Conservation (phyloP, 2,329 filamentous ascomycete species). For the Chaetoscypha palmicola region DNA sequence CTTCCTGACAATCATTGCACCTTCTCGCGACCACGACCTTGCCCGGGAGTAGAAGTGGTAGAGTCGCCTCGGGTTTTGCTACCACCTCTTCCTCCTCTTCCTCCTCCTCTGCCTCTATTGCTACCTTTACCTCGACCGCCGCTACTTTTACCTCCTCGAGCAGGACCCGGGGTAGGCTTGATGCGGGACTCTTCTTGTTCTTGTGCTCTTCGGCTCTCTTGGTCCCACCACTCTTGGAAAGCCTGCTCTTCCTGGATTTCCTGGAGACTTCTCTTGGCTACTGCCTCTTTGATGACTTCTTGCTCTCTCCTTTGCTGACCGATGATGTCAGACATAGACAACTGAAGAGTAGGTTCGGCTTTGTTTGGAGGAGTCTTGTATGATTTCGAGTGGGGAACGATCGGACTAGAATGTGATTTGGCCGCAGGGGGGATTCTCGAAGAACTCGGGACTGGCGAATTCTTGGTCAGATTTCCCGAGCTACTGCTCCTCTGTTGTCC, state of each 20-base stretch:
- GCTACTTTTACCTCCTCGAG: slow-evolving; percentile 22
- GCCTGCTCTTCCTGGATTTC: slow-evolving; percentile 97
- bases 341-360: slow-evolving; percentile 55
- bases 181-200: slow-evolving; percentile 26
- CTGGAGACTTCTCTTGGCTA: slow-evolving; percentile 79
- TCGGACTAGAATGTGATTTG: slow-evolving; percentile 30
- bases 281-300: slow-evolving; percentile 71
- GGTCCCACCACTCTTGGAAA: slow-evolving; percentile 95
- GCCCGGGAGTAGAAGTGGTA: not conserved
- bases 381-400: slow-evolving; percentile 54
- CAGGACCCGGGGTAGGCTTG: slow-evolving; percentile 7
- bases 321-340: slow-evolving; percentile 84
- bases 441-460: slow-evolving; percentile 8
- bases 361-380: slow-evolving; percentile 53
- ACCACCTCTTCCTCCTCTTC: slow-evolving; percentile 15
- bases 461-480: slow-evolving; percentile 13
- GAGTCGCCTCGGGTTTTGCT: slow-evolving; percentile 3
- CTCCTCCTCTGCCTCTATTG: slow-evolving; percentile 15
- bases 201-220: slow-evolving; percentile 67
- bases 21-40: slow-evolving; percentile 3
- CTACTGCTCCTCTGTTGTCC: slow-evolving; percentile 39
- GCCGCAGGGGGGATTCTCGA: slow-evolving; percentile 12
- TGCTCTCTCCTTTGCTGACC: slow-evolving; percentile 81
- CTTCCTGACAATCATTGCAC: not conserved
- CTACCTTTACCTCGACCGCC: slow-evolving; percentile 17